Base-by-base conservation (phyloP, 208 protist genomes). In the Leishmania tarentolae region DNA sequence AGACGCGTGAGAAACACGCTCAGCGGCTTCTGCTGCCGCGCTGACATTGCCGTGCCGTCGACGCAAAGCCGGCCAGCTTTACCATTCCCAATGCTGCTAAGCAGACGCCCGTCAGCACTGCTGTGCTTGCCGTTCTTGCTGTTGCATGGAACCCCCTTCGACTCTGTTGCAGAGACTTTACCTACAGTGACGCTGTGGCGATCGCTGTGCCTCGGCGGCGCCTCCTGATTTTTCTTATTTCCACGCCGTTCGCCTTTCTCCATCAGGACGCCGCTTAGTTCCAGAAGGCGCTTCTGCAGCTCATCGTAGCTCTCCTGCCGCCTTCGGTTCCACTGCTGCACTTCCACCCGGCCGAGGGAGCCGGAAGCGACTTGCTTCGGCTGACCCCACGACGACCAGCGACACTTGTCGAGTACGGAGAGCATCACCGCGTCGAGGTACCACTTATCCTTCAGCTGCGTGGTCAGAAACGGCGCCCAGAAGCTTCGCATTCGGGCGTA, bases 361-460 rank as follows among this genome's bases (percentile, higher is more conserved):
- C 76, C 76, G 17, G 70, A 81, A 63, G 81, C 42, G 63, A 69
- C 50, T 44, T 86, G 46, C 75, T 71, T 81, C 50, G 75, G 61
- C 72, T 83, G 68, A 7, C 86, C 76, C 66, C 61, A 84, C 31
- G 76, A 84, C 65, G 81, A 83, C 82, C 85, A 87, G 57, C 73
- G 81, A 15, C 86, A 81, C 28, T 82, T 78, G 56, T 85, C 89
- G 11, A 92, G 79, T 31, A 87, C 82, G n/a, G 82, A 82, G 15
- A 90, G 81, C 86, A 87, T 90, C 31, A 85, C 81, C 21, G 76
- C 84, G 79, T 90, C 89, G 2, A 92, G 52, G 79, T 84, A 89
- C 89, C 89, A 92, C 81, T 80, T 82, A 19, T 88, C 85, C 1
- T 78, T 74, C 78, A 85, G 79, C 17, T 86, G 81, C 9, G 75